Evolutionary conservation across 176 grass and related monocot species (phyloP).

Genomic region (Secale cereale): DNA sequence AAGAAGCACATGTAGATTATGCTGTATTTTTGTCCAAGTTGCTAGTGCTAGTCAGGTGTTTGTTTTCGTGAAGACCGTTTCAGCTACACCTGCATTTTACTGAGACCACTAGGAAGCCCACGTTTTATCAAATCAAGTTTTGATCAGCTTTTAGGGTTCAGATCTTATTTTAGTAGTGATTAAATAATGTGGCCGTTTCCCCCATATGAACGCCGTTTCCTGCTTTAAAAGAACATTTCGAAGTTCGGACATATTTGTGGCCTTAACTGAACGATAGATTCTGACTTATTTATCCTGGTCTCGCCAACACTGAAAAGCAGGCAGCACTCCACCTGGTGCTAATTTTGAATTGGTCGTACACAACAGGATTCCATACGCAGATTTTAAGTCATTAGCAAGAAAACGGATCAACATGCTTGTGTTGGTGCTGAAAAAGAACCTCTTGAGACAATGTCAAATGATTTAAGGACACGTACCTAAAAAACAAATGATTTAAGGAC

Average conservation of each 20-base stretch:
- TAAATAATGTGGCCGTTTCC: too few species aligned
- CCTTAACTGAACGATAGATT: neutral
- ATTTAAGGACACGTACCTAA: neutral
- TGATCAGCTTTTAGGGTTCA: neutral
- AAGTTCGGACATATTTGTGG: neutral
- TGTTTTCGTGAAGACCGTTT: neutral
- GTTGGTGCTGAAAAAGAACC: neutral
- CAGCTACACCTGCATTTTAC: neutral
- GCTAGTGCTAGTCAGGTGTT: neutral
- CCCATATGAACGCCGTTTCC: too few species aligned
- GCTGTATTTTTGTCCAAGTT: neutral
- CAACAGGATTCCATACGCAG: neutral
- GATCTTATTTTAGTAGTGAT: too few species aligned
- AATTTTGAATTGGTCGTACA: slow-evolving; percentile 13
- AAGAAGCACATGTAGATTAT: neutral
- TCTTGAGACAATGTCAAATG: neutral
- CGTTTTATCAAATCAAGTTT: neutral
- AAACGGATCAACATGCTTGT: neutral
- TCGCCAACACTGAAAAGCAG: neutral
- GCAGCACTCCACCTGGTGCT: neutral
- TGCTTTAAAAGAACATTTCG: neutral
- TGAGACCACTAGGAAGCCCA: neutral
- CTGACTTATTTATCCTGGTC: neutral
- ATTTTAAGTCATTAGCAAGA: neutral
- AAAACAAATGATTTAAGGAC: neutral